Evolutionary conservation across 2,329 filamentous ascomycete species (phyloP), one percentile per base, ranked within the genome.

Genomic region (Hypoxylon sp.): DNA sequence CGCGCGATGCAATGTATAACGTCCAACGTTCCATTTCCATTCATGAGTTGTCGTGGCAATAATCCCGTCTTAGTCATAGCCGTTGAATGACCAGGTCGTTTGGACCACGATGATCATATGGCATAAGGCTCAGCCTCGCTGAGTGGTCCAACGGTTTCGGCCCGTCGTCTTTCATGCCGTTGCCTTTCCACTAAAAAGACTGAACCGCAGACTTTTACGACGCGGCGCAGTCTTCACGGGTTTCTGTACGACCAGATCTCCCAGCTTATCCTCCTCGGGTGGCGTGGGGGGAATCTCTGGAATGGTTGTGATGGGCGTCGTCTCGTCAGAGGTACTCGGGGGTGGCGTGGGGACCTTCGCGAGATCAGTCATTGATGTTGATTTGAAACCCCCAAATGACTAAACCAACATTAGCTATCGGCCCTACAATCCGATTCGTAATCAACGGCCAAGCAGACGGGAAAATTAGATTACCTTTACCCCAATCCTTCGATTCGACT

Each of bases 351-450:
- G 74, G 27, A 74, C 70, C 24, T 60, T 73, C 15, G 67, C 62
- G 35, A 75, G 69, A 51, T 75, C 70, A 6, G 65, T 56, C 57
- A 69, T 69, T 1, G 76, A 75, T n/a, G 75, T 56, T 11, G 75
- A 69, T 55, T 71, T 76, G 62, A 80, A 77, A 48, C 74, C 76
- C 10, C 73, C 69, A 42, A 79, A 72, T 27, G 78, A 79, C 77
- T 80, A 57, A 29, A 13, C 42, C 31, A 42, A 47, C 62, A 57
- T 77, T 57, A 76, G 75, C 54, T 52, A 29, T 47, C 67, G 32
- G 32, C 15, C 50, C 35, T 51, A 48, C 27, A 46, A 62, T 53
- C 44, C 44, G 31, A 42, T 35, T 29, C 21, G 50, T 13, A 52
- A 42, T 32, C 17, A 44, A 11, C 21, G 53, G 31, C 55, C 60